A percentile compares a stretch with the other conserved stretches of the same genome.
These are phyloP conservation scores for Cucumis hystrix DNA, from an alignment of 306 rosid genomes.

Conservation along the genomic window DNA sequence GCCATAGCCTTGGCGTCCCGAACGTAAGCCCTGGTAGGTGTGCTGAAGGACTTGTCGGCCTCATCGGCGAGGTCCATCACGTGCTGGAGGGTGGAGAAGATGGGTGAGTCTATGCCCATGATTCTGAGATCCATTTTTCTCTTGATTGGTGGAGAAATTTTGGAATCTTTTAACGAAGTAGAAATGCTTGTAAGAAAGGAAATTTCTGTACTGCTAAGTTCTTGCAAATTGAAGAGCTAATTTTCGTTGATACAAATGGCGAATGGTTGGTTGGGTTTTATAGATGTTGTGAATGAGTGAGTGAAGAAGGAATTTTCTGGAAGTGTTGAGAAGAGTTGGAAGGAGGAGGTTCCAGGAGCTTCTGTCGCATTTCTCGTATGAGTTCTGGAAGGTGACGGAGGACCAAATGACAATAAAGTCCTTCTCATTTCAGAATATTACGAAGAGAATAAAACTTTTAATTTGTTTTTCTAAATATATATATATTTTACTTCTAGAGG, in stretches of 20 bases:
- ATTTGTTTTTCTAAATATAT: too few species aligned
- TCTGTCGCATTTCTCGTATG: not conserved
- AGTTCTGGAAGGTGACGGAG: not conserved
- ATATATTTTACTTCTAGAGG: too few species aligned
- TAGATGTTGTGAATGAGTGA: not conserved
- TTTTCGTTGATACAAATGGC: not conserved
- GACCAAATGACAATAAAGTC: not conserved
- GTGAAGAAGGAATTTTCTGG: not conserved
- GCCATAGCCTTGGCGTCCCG: constrained; percentile 91
- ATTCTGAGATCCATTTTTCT: constrained; percentile 54
- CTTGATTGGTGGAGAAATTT: not conserved
- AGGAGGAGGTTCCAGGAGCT: not conserved
- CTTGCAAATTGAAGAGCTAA: too few species aligned
- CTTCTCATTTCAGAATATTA: not conserved
- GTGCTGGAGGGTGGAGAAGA: constrained; percentile 50
- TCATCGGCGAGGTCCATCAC: constrained; percentile 40
- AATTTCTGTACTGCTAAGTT: not conserved
- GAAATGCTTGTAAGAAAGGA: not conserved
- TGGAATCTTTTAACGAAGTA: not conserved
- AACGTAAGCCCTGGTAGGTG: constrained; percentile 49
- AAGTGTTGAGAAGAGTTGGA: not conserved
- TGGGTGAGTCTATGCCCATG: constrained; percentile 48
- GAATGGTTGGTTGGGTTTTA: not conserved
- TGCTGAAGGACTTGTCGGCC: constrained; percentile 32
- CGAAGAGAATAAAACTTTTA: not conserved